phyloP scores from a whole-genome alignment of 2,329 filamentous ascomycete genomes.

The Drechslera avenae region DNA sequence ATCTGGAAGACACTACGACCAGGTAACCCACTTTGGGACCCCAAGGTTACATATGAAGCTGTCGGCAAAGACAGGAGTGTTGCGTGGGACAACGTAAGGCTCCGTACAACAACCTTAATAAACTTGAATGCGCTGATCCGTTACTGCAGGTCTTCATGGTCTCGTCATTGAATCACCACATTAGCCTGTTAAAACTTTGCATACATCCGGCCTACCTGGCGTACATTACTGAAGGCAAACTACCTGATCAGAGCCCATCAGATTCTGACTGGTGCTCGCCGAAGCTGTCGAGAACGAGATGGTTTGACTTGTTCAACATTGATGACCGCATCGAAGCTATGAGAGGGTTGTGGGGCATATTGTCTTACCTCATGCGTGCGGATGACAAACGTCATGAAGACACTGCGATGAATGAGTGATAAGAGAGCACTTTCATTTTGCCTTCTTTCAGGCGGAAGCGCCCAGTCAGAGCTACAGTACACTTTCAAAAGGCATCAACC shows the following conservation, averaged over 20 bases:
- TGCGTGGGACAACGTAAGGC: slow-evolving; percentile 60
- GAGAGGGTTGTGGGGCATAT: slow-evolving; percentile 62
- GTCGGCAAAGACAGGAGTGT: slow-evolving; percentile 58
- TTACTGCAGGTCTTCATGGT: slow-evolving; percentile 62
- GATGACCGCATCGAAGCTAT: slow-evolving; percentile 62
- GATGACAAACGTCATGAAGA: slow-evolving; percentile 8
- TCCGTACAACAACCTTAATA: background rate
- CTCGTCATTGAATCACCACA: slow-evolving; percentile 66
- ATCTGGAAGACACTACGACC: slow-evolving; percentile 60
- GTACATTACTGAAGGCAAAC: slow-evolving; percentile 55
- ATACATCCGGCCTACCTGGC: slow-evolving; percentile 63
- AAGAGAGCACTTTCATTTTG: background rate
- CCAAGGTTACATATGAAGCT: slow-evolving; percentile 60
- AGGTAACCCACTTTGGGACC: slow-evolving; percentile 61
- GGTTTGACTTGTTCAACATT: slow-evolving; percentile 63
- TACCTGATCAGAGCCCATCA: slow-evolving; percentile 29
- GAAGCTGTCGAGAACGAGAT: slow-evolving; percentile 59
- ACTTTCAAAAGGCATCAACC: background rate
- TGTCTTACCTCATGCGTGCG: slow-evolving; percentile 57
- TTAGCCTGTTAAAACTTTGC: slow-evolving; percentile 63
- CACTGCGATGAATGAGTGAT: slow-evolving; percentile 10
- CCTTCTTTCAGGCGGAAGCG: background rate
- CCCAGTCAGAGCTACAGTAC: background rate
- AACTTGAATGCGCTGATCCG: slow-evolving; percentile 14
- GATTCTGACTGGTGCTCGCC: slow-evolving; percentile 57